A percentile compares a stretch with the other conserved stretches of the same genome.
Conservation (phyloP, 2,329 filamentous ascomycete genomes). For the Pyricularia sp. region DNA sequence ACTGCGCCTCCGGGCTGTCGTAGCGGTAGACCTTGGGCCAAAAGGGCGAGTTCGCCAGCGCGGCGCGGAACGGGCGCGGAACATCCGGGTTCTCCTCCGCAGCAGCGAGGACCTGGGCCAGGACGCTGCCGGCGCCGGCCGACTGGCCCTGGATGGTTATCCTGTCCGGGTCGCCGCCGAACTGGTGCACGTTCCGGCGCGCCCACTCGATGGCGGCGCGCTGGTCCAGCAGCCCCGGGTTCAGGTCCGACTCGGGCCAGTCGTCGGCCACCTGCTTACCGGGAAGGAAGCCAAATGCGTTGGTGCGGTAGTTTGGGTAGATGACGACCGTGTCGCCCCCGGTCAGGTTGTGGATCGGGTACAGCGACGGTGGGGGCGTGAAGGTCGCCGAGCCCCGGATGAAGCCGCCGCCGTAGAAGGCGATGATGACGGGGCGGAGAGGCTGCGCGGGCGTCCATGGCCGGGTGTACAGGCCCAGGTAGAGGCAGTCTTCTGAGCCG, state of each 20-base stretch:
- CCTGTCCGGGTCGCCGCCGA: conserved; percentile 36
- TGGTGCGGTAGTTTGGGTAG: conserved; percentile 44
- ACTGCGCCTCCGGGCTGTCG: conserved; percentile 39
- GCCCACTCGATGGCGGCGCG: conserved; percentile 39
- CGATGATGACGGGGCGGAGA: conserved; percentile 47
- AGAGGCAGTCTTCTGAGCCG: conserved; percentile 51
- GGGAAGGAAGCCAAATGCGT: conserved; percentile 46
- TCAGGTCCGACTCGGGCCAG: conserved; percentile 31
- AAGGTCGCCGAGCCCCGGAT: conserved; percentile 48
- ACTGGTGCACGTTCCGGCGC: conserved; percentile 31
- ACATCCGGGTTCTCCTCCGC: not conserved
- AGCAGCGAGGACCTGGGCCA: conserved; percentile 40
- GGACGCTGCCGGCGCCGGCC: conserved; percentile 42
- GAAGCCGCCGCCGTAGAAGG: conserved; percentile 53
- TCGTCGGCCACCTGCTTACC: conserved; percentile 35
- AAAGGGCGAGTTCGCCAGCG: conserved; percentile 37
- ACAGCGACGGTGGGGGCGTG: conserved; percentile 43
- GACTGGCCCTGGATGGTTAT: conserved; percentile 45
- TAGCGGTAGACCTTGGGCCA: conserved; percentile 50
- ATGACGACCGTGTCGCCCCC: conserved; percentile 24
- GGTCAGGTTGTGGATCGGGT: conserved; percentile 48
- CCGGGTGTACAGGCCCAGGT: conserved; percentile 49
- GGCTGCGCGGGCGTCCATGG: conserved; percentile 38
- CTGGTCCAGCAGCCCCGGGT: conserved; percentile 42
- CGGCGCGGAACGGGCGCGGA: conserved; percentile 14